A percentile compares a stretch with the other conserved stretches of the same genome.
Evolutionary conservation across 2,329 filamentous ascomycete species (phyloP).

Genomic region (Eurotiales sp.): DNA sequence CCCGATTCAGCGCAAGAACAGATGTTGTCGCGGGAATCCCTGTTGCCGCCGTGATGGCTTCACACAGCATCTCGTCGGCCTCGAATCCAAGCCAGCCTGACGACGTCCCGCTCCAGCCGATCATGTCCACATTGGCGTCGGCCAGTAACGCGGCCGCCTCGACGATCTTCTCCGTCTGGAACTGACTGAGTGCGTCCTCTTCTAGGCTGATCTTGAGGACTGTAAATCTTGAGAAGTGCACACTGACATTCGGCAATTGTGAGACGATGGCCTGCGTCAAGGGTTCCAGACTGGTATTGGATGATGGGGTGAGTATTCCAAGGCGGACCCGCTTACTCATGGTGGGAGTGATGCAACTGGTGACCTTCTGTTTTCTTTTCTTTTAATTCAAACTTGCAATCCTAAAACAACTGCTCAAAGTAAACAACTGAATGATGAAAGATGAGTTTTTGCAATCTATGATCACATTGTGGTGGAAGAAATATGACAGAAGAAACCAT

Average conservation of each 20-base stretch:
- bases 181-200: conserved; percentile 5
- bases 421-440: no score
- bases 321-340: conserved; percentile 8
- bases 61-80: conserved; percentile 8
- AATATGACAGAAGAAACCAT: no score
- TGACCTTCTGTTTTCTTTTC: no score
- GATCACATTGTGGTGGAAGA: no score
- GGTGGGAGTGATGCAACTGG: no score
- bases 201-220: conserved; percentile 13
- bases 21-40: conserved; percentile 10
- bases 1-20: conserved; percentile 9
- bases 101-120: conserved; percentile 13
- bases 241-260: conserved; percentile 7
- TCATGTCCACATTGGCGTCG: conserved; percentile 12
- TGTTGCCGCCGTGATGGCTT: conserved; percentile 9
- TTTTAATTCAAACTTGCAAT: no score
- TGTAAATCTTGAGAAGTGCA: conserved; percentile 12
- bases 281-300: conserved; percentile 12
- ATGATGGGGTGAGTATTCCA: conserved; percentile 13
- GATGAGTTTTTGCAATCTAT: no score
- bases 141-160: conserved; percentile 6
- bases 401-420: no score
- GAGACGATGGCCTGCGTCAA: conserved; percentile 10
- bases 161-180: conserved; percentile 11
- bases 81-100: conserved; percentile 11